Evolutionary conservation across 768 basidiomycete genomes (phyloP), one percentile per base, ranked within the genome.

Genomic region (Phylloporus arenicola): DNA sequence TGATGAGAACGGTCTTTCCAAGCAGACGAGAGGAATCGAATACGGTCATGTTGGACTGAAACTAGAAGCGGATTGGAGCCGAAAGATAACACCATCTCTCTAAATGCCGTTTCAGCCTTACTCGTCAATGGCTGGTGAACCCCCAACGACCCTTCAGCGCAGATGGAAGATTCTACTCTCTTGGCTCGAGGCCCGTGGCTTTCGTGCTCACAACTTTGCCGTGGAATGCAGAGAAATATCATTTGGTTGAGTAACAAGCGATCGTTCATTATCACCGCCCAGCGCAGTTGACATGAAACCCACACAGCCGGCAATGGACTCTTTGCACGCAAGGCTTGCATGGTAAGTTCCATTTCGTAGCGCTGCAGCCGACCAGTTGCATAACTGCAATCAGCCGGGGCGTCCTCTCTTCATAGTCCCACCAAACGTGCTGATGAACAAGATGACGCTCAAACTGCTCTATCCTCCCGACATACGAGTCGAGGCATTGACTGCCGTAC

Each of bases 1-100:
- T 95, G 53, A 95, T 78, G 44, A 95, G 78, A 51, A 92, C 86
- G 30, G 84, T 90, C 70, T 92, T 92, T 60, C 86, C 86, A 35
- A 85, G 65, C n/a, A 92, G 71, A 59, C 86, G 82, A 45, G 86
- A 79, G 38, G 85, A 75, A 65, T 86, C 87, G 79, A 92, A 92
- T 46, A 92, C 68, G 29, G 88, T 84, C 88, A 89, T 89, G 47
- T 53, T 61, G 61, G 57, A 54, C 13, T 34, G 33, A 34, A 34
- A 16, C 33, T 34, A 13, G 4, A 9, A 34, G 34, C 1, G 7
- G 30, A 25, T 41, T 19, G 11, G 14, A 14, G 16, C 34, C 42
- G 20, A 50, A n/a, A n/a, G 38, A n/a, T 30, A 29, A 29, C 27
- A 30, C 29, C 29, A 30, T 30, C 11, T 30, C 10, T 30, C n/a